These are phyloP conservation scores for Mollisia scopiformis DNA, from an alignment of 2,329 filamentous ascomycete species.

Conservation along the genomic window DNA sequence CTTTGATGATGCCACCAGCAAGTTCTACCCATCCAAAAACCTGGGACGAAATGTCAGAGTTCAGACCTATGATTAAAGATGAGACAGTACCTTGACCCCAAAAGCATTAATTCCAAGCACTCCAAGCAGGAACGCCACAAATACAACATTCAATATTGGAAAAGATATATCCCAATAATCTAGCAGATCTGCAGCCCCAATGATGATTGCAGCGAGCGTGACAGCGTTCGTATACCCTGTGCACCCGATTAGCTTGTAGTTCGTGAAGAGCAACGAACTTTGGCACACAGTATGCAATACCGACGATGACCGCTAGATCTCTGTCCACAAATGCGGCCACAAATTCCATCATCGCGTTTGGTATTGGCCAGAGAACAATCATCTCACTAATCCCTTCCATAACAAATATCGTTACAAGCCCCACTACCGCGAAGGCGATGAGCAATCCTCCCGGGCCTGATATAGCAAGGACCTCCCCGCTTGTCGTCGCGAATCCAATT, in stretches of 20 bases:
- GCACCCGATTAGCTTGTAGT: conserved; percentile 1
- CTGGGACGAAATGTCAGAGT: background rate
- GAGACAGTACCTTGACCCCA: background rate
- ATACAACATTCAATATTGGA: conserved; percentile 3
- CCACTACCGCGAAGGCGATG: conserved; percentile 8
- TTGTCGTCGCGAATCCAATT: conserved; percentile 10
- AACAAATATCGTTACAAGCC: conserved; percentile 6
- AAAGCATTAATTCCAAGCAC: conserved; percentile 7
- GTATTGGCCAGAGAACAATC: conserved; percentile 17
- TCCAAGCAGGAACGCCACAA: background rate
- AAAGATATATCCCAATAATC: conserved; percentile 11
- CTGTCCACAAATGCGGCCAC: conserved; percentile 41
- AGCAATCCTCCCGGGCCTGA: conserved; percentile 9
- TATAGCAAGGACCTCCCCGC: conserved; percentile 10
- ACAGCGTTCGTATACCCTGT: conserved; percentile 9
- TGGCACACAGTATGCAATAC: conserved; percentile 37
- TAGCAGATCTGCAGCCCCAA: conserved; percentile 3
- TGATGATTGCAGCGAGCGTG: conserved; percentile 14
- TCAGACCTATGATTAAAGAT: background rate
- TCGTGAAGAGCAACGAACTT: background rate
- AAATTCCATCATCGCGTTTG: conserved; percentile 36
- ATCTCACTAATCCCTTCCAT: conserved; percentile 20
- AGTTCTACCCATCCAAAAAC: conserved; percentile 15
- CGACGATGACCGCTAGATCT: conserved; percentile 39
- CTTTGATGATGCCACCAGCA: conserved; percentile 10